These are phyloP conservation scores for Sclerospora graminicola DNA, from an alignment of 352 stramenopile species.

Conservation along the genomic window DNA sequence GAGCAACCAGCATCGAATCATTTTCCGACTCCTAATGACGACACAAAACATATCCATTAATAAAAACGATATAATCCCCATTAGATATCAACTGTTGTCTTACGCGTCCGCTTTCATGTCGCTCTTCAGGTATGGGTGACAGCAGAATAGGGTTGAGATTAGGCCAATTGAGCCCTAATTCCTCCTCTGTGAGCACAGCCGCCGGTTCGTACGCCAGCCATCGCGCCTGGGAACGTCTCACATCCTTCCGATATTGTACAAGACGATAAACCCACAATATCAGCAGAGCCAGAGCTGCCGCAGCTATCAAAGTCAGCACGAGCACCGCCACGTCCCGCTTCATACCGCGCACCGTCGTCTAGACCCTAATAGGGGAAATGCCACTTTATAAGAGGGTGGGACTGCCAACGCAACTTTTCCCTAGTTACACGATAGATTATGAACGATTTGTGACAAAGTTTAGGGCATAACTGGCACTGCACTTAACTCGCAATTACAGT, in stretches of 20 bases:
- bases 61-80: too few species aligned
- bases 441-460: too few species aligned
- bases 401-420: too few species aligned
- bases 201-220: conserved; percentile 48
- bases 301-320: conserved; percentile 27
- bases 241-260: conserved; percentile 48
- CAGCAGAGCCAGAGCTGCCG: conserved; percentile 28
- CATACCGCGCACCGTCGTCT: conserved; percentile 25
- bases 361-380: conserved; percentile 1
- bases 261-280: conserved; percentile 47
- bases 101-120: conserved; percentile 37
- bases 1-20: conserved; percentile 28
- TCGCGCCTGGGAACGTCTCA: conserved; percentile 47
- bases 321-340: conserved; percentile 29
- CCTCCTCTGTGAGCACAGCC: conserved; percentile 18
- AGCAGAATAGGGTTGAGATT: conserved; percentile 43
- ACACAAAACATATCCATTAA: background rate
- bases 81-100: background rate
- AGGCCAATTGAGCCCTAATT: conserved; percentile 36
- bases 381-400: too few species aligned
- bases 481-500: too few species aligned
- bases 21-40: conserved; percentile 34
- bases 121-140: conserved; percentile 62
- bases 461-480: too few species aligned
- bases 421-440: too few species aligned